Evolutionary conservation across 768 basidiomycete species (phyloP).

Genomic region (Boletus rufocinnamomeus): DNA sequence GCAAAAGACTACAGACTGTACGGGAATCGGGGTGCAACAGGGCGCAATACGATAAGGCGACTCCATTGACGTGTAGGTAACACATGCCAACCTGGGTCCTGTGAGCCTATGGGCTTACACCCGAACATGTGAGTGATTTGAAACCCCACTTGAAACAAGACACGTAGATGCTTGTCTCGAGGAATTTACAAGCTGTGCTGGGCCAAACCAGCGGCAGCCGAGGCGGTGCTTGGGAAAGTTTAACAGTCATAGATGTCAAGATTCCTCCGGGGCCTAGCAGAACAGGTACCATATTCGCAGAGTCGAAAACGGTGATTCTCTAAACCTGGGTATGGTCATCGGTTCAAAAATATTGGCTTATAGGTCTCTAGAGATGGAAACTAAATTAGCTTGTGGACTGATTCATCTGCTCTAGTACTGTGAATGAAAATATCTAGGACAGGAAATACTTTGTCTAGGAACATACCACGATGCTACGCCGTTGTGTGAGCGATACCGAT

Average conservation of each 20-base stretch:
- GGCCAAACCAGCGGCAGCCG: too few relatives aligned
- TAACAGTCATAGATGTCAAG: background rate
- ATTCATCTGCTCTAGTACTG: conserved; percentile 1
- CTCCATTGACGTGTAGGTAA: background rate
- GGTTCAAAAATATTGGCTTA: background rate
- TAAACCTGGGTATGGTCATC: background rate
- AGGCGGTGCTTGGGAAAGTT: background rate
- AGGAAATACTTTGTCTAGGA: conserved; percentile 6
- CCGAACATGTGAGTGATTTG: background rate
- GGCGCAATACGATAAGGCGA: background rate
- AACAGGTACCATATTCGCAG: background rate
- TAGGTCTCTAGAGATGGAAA: background rate
- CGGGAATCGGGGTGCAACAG: background rate
- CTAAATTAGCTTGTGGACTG: background rate
- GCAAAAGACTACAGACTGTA: too few relatives aligned
- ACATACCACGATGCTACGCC: conserved; percentile 11
- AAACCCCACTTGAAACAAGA: background rate
- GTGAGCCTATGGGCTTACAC: background rate
- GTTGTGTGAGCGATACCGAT: background rate
- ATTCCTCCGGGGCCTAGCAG: background rate
- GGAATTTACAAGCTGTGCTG: too few relatives aligned
- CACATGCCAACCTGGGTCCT: background rate
- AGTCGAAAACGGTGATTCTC: background rate
- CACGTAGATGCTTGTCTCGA: too few relatives aligned
- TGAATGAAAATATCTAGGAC: conserved; percentile 6